A percentile compares a stretch with the other conserved stretches of the same genome.
Conservation (phyloP, 75 land plant genomes). For the Ceratopteris richardii region DNA sequence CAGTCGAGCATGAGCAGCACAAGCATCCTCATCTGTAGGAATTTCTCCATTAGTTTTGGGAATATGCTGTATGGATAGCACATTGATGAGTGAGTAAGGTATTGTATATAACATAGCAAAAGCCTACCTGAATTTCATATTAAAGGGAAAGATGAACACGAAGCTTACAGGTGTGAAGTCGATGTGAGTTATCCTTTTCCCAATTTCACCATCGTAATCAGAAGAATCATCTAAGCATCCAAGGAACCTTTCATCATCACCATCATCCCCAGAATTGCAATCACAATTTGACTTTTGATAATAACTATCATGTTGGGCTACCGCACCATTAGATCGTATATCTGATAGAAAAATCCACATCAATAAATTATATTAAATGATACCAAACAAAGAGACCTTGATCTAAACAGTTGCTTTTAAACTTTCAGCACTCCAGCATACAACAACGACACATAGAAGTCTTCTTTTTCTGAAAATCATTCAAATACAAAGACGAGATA, state of each 20-base stretch:
- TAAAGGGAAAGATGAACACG: neutral
- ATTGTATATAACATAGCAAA: neutral
- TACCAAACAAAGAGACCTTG: neutral
- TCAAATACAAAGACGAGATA: no score
- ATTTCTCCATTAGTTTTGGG: constrained; percentile 71
- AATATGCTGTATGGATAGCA: constrained; percentile 52
- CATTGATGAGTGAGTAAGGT: neutral
- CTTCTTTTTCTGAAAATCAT: neutral
- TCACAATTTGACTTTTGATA: neutral
- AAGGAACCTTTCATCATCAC: constrained; percentile 39
- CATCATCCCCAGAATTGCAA: constrained; percentile 8
- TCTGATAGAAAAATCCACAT: neutral
- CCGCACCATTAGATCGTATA: neutral
- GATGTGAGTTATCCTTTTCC: constrained; percentile 53
- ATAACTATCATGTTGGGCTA: neutral
- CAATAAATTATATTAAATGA: neutral
- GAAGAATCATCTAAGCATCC: constrained; percentile 28
- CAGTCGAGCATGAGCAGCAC: constrained; percentile 67
- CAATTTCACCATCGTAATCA: constrained; percentile 17
- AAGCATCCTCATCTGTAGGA: constrained; percentile 68
- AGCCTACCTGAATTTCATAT: neutral
- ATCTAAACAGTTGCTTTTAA: neutral
- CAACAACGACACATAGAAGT: no score
- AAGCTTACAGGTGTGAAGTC: constrained; percentile 44
- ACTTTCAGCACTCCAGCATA: no score